Percentiles rank a stretch among this genome's conserved stretches.
These are phyloP conservation scores for Tardiomyces blankii DNA, from an alignment of 1,139 yeast genomes.

Conservation along the genomic window DNA sequence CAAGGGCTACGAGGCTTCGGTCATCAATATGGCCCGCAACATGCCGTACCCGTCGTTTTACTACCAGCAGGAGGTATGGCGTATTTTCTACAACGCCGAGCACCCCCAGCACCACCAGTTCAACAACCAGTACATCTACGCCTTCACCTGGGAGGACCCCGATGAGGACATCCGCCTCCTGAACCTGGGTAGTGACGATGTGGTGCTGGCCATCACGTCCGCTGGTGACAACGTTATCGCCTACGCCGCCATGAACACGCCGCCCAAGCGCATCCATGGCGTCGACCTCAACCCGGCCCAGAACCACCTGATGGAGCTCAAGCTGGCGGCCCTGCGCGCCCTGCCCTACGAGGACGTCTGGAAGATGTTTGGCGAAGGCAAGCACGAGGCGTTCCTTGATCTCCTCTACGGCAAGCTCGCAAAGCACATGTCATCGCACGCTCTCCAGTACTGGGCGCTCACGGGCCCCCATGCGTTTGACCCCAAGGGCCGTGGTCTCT, in stretches of 20 bases:
- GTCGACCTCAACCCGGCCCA: conserved; percentile 80
- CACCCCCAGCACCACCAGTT: conserved; percentile 61
- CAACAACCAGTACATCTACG: conserved; percentile 68
- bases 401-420: conserved; percentile 47
- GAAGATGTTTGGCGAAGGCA: conserved; percentile 70
- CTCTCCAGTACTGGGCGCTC: conserved; percentile 70
- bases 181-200: conserved; percentile 49
- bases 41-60: conserved; percentile 71
- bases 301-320: conserved; percentile 67
- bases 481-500: conserved; percentile 46
- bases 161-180: conserved; percentile 64
- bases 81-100: conserved; percentile 68
- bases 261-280: conserved; percentile 72
- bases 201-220: conserved; percentile 72
- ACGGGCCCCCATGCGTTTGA: conserved; percentile 49
- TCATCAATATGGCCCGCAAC: conserved; percentile 47
- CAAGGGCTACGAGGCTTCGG: conserved; percentile 72
- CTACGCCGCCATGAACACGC: conserved; percentile 57
- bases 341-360: conserved; percentile 53
- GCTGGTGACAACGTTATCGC: conserved; percentile 77
- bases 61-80: conserved; percentile 66
- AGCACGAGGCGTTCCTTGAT: conserved; percentile 39
- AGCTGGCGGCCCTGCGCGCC: conserved; percentile 56
- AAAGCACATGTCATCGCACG: conserved; percentile 65
- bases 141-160: conserved; percentile 89